phyloP scores from a whole-genome alignment of 768 basidiomycete species.

The Leccinum pellstonianum region DNA sequence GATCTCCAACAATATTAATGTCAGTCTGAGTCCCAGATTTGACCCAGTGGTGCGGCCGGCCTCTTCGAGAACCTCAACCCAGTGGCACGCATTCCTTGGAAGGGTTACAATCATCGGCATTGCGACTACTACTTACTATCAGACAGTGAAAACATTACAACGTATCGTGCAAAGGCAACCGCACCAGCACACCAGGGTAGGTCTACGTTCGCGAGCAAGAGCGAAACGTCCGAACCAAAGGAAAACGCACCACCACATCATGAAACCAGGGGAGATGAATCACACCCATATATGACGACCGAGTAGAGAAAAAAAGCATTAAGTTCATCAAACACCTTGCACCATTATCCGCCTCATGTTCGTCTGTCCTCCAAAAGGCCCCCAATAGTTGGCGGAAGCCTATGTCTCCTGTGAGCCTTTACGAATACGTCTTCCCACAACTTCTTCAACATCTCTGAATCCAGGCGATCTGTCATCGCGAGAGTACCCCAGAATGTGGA shows the following conservation, averaged over 20 bases:
- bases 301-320: neutral
- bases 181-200: neutral
- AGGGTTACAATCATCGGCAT: neutral
- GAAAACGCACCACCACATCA: neutral
- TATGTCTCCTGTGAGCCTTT: constrained; percentile 8
- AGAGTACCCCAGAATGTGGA: constrained; percentile 12
- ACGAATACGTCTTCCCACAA: constrained; percentile 24
- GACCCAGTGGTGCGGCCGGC: too few relatives aligned
- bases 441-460: constrained; percentile 12
- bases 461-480: constrained; percentile 11
- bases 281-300: neutral
- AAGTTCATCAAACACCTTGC: neutral
- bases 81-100: neutral
- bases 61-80: too few relatives aligned
- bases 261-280: neutral
- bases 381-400: neutral
- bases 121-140: neutral
- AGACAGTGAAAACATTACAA: neutral
- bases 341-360: neutral
- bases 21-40: too few relatives aligned
- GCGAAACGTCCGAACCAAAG: neutral
- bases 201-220: neutral
- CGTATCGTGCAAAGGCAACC: neutral
- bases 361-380: neutral
- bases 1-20: too few relatives aligned